Conservation (phyloP, 371 early-diverging fungal genomes). For the Mortierella sp. region DNA sequence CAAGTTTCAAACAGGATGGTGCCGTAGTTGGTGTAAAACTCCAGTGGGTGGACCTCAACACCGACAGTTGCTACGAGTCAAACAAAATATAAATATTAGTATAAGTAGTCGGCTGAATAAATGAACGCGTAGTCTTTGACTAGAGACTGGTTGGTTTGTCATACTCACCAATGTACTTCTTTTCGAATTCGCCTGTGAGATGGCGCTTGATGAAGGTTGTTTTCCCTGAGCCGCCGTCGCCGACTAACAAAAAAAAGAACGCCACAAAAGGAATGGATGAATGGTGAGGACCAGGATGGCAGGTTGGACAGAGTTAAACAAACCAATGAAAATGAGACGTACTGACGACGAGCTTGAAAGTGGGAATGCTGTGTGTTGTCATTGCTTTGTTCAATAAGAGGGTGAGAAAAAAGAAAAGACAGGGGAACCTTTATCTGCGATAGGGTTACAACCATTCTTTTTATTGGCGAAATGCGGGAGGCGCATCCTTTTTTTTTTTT, state of each 20-base stretch:
- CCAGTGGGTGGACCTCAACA: conserved; percentile 98
- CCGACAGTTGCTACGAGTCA: conserved; percentile 95
- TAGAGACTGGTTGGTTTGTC: conserved; percentile 11
- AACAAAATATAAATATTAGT: background rate
- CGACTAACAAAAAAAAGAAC: conserved; percentile 75
- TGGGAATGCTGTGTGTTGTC: background rate
- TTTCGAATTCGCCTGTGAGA: conserved; percentile 99
- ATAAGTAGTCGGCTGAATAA: background rate
- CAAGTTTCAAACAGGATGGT: conserved; percentile 98
- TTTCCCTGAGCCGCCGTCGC: conserved; percentile 99
- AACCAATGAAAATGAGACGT: background rate
- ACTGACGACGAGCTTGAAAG: background rate
- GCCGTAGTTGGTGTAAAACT: conserved; percentile 98
- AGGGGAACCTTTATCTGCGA: background rate
- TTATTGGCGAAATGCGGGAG: background rate
- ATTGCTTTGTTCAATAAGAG: background rate
- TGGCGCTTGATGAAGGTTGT: conserved; percentile 99
- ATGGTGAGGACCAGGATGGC: background rate
- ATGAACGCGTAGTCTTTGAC: background rate
- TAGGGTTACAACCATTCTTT: background rate
- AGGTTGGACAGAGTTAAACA: background rate
- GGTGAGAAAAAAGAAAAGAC: background rate
- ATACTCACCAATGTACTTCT: conserved; percentile 95
- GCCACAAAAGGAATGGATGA: no score
- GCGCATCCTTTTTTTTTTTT: background rate